Evolutionary conservation across 116 monocot genomes (phyloP), one percentile per base, ranked within the genome.

Genomic region (Iris pallida): DNA sequence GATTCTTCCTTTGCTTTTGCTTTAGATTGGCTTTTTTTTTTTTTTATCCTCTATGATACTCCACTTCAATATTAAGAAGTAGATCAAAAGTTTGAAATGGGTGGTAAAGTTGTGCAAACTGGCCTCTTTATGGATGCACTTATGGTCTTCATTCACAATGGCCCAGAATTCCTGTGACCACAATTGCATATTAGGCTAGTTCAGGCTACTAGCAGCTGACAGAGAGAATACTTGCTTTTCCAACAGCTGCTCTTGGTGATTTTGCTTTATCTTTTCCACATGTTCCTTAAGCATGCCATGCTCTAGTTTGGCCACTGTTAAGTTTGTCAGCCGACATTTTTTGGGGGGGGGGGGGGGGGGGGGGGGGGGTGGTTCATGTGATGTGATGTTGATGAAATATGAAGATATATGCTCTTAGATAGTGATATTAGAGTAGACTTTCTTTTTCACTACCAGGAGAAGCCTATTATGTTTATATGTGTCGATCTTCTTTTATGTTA

Each of bases 1-100:
- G 71, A 74, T 66, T 57, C 74, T 51, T 59, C 6, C 42, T 52
- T 59, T 66, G 16, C 45, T 48, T 65, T 66, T 66, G 65, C 55
- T 20, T 56, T 42, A 43, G 16, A 56, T 19, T 5, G 20, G 57
- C 7, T 13, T 17, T 46, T 46, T 57, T 57, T 57, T 30, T 30
- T 30, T 30, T 30, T 1, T 14, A 16, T 57, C n/a, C 16, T 57
- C n/a, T 65, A 16, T 66, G 1, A 55, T 54, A 5, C 54, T 67
- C 42, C 55, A 42, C 54, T 67, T 67, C 19, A 47, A 17, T 64
- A 64, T 64, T 47, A 67, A 48, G 43, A 42, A 42, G 20, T 8
- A 55, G 67, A 67, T 55, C 30, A 30, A 30, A 55, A 41, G 18
- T 8, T 53, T 41, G 46, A 53, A 12, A 7, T 40, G 47, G 4